Percentiles rank a stretch among this genome's conserved stretches.
Evolutionary conservation across 2,329 filamentous ascomycete genomes (phyloP).

Genomic region (Amylocarpus encephaloides): DNA sequence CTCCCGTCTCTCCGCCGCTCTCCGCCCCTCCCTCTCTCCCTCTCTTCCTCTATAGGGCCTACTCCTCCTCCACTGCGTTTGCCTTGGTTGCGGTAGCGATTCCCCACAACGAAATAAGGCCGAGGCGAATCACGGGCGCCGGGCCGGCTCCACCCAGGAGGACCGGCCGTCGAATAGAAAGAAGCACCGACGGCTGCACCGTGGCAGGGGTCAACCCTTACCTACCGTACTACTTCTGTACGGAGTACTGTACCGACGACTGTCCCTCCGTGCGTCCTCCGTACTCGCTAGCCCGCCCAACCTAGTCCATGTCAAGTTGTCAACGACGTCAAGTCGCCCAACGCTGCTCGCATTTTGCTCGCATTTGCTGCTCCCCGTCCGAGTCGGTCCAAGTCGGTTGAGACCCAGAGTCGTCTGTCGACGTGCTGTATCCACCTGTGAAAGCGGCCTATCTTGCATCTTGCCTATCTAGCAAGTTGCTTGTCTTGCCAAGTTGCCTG

Average conservation of each 20-base stretch:
- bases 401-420: too few relatives aligned
- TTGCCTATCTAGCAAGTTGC: background rate
- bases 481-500: too few relatives aligned
- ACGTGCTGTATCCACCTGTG: too few relatives aligned
- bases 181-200: background rate
- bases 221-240: background rate
- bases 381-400: too few relatives aligned
- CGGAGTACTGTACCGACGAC: background rate
- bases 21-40: background rate
- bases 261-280: too few relatives aligned
- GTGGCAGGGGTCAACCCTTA: background rate
- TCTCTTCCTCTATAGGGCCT: background rate
- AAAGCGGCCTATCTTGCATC: too few relatives aligned
- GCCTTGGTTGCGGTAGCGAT: background rate
- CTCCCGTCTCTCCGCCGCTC: background rate
- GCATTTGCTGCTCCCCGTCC: too few relatives aligned
- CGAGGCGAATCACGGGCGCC: conserved; percentile 9
- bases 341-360: too few relatives aligned
- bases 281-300: too few relatives aligned
- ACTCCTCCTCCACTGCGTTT: too few relatives aligned
- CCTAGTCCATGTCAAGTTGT: too few relatives aligned
- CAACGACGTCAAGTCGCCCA: too few relatives aligned
- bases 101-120: conserved; percentile 13
- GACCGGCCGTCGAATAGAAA: background rate
- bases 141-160: conserved; percentile 4